These are phyloP conservation scores for Penicillium steckii DNA, from an alignment of 495 filamentous ascomycete genomes.

Conservation along the genomic window DNA sequence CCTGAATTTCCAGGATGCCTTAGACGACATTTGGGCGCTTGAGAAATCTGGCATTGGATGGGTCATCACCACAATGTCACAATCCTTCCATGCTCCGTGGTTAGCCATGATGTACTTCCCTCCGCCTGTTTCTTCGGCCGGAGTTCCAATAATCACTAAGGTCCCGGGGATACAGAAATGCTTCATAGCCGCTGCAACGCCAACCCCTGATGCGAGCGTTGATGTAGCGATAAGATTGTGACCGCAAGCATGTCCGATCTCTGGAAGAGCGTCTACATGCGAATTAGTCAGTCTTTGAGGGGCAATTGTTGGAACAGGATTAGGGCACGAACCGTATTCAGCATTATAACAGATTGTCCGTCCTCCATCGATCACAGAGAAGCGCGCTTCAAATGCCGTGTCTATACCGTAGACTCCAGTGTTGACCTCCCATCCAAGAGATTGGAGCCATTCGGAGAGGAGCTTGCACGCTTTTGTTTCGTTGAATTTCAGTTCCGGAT, in stretches of 20 bases:
- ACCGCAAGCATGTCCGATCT: slow-evolving; percentile 58
- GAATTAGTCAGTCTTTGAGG: too few species aligned
- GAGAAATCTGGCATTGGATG: slow-evolving; percentile 43
- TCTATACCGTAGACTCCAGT: slow-evolving; percentile 24
- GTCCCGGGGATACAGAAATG: slow-evolving; percentile 43
- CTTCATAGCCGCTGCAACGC: slow-evolving; percentile 42
- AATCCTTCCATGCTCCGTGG: slow-evolving; percentile 55
- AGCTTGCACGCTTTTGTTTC: slow-evolving; percentile 8
- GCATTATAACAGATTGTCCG: slow-evolving; percentile 25
- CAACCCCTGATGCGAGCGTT: slow-evolving; percentile 52
- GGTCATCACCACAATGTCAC: slow-evolving; percentile 55
- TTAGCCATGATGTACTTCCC: slow-evolving; percentile 61
- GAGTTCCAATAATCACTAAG: slow-evolving; percentile 59
- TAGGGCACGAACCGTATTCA: slow-evolving; percentile 24
- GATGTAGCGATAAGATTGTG: slow-evolving; percentile 63
- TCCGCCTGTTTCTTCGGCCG: slow-evolving; percentile 61
- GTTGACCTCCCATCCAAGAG: slow-evolving; percentile 6
- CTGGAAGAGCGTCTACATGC: slow-evolving; percentile 48
- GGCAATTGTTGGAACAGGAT: neutral
- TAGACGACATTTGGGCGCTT: slow-evolving; percentile 34
- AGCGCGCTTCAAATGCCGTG: slow-evolving; percentile 21
- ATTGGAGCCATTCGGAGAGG: slow-evolving; percentile 10
- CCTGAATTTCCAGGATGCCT: neutral
- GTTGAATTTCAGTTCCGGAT: slow-evolving; percentile 11
- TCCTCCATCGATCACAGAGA: slow-evolving; percentile 17